Base-by-base conservation (phyloP, 768 basidiomycete genomes). In the Mycena haematopus region DNA sequence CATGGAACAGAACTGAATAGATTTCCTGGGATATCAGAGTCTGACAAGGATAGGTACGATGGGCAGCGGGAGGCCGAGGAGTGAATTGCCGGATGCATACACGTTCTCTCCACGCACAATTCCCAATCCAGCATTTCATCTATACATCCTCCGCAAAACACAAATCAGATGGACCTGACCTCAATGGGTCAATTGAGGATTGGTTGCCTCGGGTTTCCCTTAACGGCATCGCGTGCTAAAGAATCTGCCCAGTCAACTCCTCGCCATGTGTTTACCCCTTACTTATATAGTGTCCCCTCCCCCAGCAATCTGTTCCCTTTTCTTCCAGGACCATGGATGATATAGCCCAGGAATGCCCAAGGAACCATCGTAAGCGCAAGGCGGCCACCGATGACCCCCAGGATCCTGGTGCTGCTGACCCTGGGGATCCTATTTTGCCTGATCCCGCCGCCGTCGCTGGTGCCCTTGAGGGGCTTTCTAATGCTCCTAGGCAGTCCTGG, bases 351-450 rank as follows among this genome's bases (percentile, higher is more conserved):
- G 78, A 81, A 58, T 74, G 77, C 67, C 81, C 82, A 62, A 69
- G 81, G 31, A 76, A 82, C 81, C 79, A 80, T 72, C 82, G 86
- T 72, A 91, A 91, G 75, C 86, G 90, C 68, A 91, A 92, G 76
- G 83, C 86, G 0, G 83, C 83, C 72, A 56, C 72, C 29, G 86
- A 89, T 69, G 82, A 83, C 70, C 56, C 63, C 31, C 73, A 73
- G 31, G 75, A 80, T 47, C 35, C 70, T 17, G 38, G 67, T 6
- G 19, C 67, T 6, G 17, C 69, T 9, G 71, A 75, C 51, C 72
- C 80, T 62, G 72, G 73, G 55, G 79, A 77, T 65, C 70, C 76
- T 66, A 69, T 76, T 36, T 77, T 69, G 67, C 71, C 47, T 67
- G 75, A 56, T 67, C 68, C 60, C 60, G 71, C 45, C 29, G 40